phyloP scores from a whole-genome alignment of 768 basidiomycete species.

The Tylopilus subfusipes region DNA sequence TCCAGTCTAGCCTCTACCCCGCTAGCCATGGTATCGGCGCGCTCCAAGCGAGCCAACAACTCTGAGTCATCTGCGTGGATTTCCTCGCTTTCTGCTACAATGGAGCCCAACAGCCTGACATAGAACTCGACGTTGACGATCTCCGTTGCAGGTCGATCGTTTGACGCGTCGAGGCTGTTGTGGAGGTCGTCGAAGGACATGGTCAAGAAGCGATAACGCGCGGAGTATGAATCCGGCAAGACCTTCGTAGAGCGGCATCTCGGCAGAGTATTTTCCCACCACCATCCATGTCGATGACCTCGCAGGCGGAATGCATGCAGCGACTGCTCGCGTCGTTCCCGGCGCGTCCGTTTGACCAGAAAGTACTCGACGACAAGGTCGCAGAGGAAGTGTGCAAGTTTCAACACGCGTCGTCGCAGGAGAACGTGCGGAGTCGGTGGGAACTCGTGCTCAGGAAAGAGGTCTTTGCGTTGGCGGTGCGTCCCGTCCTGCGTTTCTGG shows the following conservation, averaged over 20 bases:
- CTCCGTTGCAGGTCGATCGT: conserved; percentile 4
- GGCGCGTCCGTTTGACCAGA: conserved; percentile 45
- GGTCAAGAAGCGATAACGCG: conserved; percentile 13
- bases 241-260: conserved; percentile 19
- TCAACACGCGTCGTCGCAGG: conserved; percentile 42
- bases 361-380: conserved; percentile 48
- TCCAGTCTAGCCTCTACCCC: conserved; percentile 65
- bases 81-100: conserved; percentile 27
- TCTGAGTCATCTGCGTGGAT: conserved; percentile 41
- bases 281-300: conserved; percentile 39
- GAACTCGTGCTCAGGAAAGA: conserved; percentile 70
- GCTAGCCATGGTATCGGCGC: conserved; percentile 55
- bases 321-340: conserved; percentile 52
- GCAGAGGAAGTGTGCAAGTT: conserved; percentile 42
- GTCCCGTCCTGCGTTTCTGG: conserved; percentile 22
- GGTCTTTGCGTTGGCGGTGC: conserved; percentile 67
- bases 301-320: conserved; percentile 49
- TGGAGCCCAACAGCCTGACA: conserved; percentile 30
- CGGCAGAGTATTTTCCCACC: conserved; percentile 11
- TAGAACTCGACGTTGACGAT: conserved; percentile 34
- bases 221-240: conserved; percentile 12
- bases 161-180: conserved; percentile 7
- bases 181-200: conserved; percentile 30
- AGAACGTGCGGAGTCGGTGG: conserved; percentile 70
- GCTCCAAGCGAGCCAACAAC: conserved; percentile 52